Base-by-base conservation (phyloP, 1,139 yeast species). In the Protomyces lactucae-debilis region DNA sequence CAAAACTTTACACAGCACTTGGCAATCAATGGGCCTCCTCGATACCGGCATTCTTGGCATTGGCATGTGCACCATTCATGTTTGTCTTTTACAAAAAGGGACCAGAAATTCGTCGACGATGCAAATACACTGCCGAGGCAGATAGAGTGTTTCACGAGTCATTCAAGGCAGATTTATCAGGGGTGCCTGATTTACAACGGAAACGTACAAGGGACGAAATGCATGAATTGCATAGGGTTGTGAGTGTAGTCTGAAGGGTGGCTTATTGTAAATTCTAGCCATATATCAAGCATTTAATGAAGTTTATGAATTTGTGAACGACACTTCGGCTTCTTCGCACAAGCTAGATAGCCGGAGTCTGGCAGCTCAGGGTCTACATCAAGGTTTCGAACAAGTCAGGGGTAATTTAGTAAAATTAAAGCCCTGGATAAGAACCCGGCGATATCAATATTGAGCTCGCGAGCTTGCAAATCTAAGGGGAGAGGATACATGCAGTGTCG, bases 11-110 rank as follows among this genome's bases (percentile, higher is more conserved):
- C 69, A 72, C 76, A 52, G 74, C 73, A 2, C 76, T 83, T 69
- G 88, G 85, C 0, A 76, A 78, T 25, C 80, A 79, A 63, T 85
- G 88, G 88, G 88, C 87, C 5, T 73, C 83, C 3, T 78, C 81
- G 37, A 67, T 85, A 9, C 73, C 85, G 54, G 87, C 81, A 1
- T 78, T 81, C 71, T 70, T 83, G 36, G 73, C 83, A 0, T 67
- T 79, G 14, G 76, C 72, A 0, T 76, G 84, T 81, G 76, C 82
- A 52, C 82, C 83, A 1, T 80, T 83, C 57, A 87, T 88, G 0
- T 78, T 83, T 57, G 68, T 79, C 40, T 82, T 86, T 69, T 78
- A 75, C 65, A 18, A 25, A 14, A 64, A 46, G 23, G 61, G 61
- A 28, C 52, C 56, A 25, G 21, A 12, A 16, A 46, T 57, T 14